phyloP scores from a whole-genome alignment of 345 rosid genomes.

The Citrus sinensis region DNA sequence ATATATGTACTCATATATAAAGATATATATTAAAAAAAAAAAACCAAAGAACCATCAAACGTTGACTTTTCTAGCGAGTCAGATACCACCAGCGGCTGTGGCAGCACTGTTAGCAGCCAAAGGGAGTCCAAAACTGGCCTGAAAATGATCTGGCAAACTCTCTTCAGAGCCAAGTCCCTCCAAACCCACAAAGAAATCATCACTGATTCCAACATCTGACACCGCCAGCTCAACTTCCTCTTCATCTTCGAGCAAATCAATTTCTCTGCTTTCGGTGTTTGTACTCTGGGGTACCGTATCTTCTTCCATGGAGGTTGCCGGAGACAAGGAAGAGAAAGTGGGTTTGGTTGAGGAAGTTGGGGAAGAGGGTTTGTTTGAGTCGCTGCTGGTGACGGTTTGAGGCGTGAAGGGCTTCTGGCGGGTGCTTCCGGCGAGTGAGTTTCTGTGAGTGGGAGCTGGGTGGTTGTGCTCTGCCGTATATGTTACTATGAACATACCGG shows the following conservation, averaged over 20 bases:
- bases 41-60: not conserved
- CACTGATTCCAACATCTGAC: slow-evolving; percentile 59
- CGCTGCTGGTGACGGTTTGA: slow-evolving; percentile 17
- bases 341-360: slow-evolving; percentile 21
- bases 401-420: slow-evolving; percentile 60
- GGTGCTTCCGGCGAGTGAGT: slow-evolving; percentile 90
- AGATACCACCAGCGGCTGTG: slow-evolving; percentile 46
- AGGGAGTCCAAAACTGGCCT: slow-evolving; percentile 55
- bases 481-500: slow-evolving; percentile 82
- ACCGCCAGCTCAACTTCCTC: slow-evolving; percentile 60
- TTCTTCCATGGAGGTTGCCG: slow-evolving; percentile 61
- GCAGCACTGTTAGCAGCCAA: slow-evolving; percentile 42
- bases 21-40: not conserved
- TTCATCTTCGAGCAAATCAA: slow-evolving; percentile 43
- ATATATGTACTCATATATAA: not conserved
- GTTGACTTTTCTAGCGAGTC: slow-evolving; percentile 13
- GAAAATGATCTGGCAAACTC: slow-evolving; percentile 45
- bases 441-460: slow-evolving; percentile 90
- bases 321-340: slow-evolving; percentile 39
- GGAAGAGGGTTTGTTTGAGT: slow-evolving; percentile 29
- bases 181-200: slow-evolving; percentile 80
- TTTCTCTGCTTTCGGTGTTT: slow-evolving; percentile 46
- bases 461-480: slow-evolving; percentile 96
- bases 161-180: slow-evolving; percentile 59
- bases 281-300: slow-evolving; percentile 32